Evolutionary conservation across 1,284 basidiomycete genomes (phyloP).

Genomic region (Sutorius eximius): DNA sequence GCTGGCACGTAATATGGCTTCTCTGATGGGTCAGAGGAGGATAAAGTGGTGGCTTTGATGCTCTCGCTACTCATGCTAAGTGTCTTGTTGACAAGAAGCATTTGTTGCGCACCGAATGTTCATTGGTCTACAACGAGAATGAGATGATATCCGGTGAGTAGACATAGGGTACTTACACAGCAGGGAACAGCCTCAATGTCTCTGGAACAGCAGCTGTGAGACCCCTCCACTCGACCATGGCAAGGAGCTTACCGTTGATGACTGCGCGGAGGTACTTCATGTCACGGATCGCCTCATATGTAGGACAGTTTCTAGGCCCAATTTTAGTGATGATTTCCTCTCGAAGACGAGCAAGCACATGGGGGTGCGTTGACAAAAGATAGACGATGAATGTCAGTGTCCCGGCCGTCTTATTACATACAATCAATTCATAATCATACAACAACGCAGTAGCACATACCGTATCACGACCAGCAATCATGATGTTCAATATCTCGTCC

Average conservation of each 20-base stretch:
- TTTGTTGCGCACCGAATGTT: conserved; percentile 26
- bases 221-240: neutral
- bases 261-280: conserved; percentile 54
- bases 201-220: conserved; percentile 37
- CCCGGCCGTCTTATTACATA: conserved; percentile 40
- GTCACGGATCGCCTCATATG: conserved; percentile 45
- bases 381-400: conserved; percentile 52
- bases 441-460: conserved; percentile 25
- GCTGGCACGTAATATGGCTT: conserved; percentile 35
- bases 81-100: neutral
- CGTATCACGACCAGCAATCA: conserved; percentile 49
- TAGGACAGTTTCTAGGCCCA: conserved; percentile 42
- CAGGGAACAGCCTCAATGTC: conserved; percentile 56
- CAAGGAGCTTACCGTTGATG: conserved; percentile 41
- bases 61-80: conserved; percentile 32
- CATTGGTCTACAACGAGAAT: conserved; percentile 19
- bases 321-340: conserved; percentile 46
- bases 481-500: conserved; percentile 48
- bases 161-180: conserved; percentile 42
- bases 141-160: neutral
- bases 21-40: conserved; percentile 14
- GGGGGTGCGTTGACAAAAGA: conserved; percentile 49
- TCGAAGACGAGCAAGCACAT: conserved; percentile 44
- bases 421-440: neutral
- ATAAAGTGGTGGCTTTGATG: conserved; percentile 48